Percentiles rank a stretch among this genome's conserved stretches.
These are phyloP conservation scores for Luvunga scandens DNA, from an alignment of 345 rosid genomes.

Conservation along the genomic window DNA sequence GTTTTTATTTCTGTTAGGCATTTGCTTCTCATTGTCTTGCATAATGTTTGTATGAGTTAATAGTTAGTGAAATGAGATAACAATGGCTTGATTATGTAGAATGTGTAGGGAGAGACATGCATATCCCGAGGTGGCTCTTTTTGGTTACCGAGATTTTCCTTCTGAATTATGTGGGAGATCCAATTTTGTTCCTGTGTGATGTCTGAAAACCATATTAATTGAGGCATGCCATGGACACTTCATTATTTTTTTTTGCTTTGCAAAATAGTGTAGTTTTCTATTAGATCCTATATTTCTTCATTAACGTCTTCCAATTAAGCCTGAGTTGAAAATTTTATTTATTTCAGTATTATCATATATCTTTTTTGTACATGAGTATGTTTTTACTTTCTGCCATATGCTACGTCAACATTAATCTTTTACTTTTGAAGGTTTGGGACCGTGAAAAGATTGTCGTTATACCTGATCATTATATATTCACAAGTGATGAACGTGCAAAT, in stretches of 20 bases:
- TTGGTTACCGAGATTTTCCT: background rate
- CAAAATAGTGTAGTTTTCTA: background rate
- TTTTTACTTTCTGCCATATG: background rate
- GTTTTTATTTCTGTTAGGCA: background rate
- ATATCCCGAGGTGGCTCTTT: background rate
- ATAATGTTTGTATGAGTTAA: background rate
- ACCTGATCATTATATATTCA: slow-evolving; percentile 97
- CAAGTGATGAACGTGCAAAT: slow-evolving; percentile 86
- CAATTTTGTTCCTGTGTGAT: background rate
- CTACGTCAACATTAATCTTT: slow-evolving; percentile 9
- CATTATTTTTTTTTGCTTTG: background rate
- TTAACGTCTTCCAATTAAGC: background rate
- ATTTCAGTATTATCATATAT: background rate
- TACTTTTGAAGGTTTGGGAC: slow-evolving; percentile 81
- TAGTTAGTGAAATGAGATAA: background rate
- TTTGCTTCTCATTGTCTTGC: background rate
- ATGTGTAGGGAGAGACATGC: background rate
- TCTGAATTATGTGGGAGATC: background rate
- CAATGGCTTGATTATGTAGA: background rate
- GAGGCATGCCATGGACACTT: background rate
- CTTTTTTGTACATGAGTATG: background rate
- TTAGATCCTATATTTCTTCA: background rate
- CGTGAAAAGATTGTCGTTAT: slow-evolving; percentile 90
- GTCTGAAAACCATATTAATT: background rate
- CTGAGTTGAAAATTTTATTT: background rate